These are phyloP conservation scores for Alternaria rosae DNA, from an alignment of 2,329 filamentous ascomycete species.

Conservation along the genomic window DNA sequence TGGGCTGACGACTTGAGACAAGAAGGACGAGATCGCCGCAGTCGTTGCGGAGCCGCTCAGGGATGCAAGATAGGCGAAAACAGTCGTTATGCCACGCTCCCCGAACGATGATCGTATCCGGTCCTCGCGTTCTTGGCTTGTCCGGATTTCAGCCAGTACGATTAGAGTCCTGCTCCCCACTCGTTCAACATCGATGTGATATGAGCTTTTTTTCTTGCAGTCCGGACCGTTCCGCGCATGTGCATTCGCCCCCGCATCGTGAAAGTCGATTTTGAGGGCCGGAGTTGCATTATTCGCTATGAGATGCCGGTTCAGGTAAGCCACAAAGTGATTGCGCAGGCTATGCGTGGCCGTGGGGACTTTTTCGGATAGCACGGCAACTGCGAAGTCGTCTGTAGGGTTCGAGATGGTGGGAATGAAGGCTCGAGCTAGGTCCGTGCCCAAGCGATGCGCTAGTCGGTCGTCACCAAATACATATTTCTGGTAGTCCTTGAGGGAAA, in stretches of 20 bases:
- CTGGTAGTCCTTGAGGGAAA: conserved; percentile 32
- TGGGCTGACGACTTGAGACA: conserved; percentile 25
- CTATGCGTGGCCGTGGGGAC: conserved; percentile 32
- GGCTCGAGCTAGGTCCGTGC: conserved; percentile 36
- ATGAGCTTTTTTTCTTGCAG: conserved; percentile 7
- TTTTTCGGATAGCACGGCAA: conserved; percentile 34
- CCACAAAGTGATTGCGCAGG: conserved; percentile 32
- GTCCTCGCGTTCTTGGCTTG: conserved; percentile 22
- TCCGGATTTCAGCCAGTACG: conserved; percentile 27
- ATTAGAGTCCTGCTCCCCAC: conserved; percentile 21
- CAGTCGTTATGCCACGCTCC: conserved; percentile 10
- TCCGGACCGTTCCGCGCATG: conserved; percentile 17
- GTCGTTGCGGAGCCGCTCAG: conserved; percentile 12
- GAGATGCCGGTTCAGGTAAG: conserved; percentile 33
- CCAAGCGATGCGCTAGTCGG: conserved; percentile 32
- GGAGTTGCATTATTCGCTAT: conserved; percentile 24
- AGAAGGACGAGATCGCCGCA: conserved; percentile 16
- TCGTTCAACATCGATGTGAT: conserved; percentile 26
- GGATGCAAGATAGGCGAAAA: conserved; percentile 29
- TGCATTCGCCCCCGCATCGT: conserved; percentile 3
- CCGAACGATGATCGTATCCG: conserved; percentile 19
- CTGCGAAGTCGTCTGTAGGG: conserved; percentile 22
- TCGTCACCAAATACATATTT: conserved; percentile 37
- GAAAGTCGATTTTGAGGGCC: conserved; percentile 30
- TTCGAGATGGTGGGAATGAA: conserved; percentile 29